phyloP scores from a whole-genome alignment of 1,284 basidiomycete genomes.

The Chalciporus sp. region DNA sequence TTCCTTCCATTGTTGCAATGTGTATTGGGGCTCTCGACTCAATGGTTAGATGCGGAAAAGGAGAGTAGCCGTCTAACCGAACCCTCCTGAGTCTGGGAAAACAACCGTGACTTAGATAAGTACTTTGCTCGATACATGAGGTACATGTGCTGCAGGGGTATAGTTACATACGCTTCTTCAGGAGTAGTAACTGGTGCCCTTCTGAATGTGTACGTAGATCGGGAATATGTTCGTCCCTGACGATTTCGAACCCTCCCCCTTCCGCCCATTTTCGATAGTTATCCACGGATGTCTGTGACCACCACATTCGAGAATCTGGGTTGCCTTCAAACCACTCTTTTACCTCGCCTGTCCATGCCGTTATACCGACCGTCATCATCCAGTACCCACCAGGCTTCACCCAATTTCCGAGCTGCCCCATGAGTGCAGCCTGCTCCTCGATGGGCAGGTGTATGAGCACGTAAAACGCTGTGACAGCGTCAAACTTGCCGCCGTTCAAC shows the following conservation, averaged over 20 bases:
- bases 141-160: conserved; percentile 1
- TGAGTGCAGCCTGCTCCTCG: conserved; percentile 6
- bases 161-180: conserved; percentile 9
- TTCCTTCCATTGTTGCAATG: conserved; percentile 17
- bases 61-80: background rate
- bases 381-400: conserved; percentile 6
- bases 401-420: conserved; percentile 24
- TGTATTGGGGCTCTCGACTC: background rate
- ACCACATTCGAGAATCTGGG: conserved; percentile 8
- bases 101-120: background rate
- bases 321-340: conserved; percentile 1
- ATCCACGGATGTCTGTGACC: conserved; percentile 8
- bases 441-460: conserved; percentile 12
- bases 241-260: conserved; percentile 10
- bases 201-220: conserved; percentile 1
- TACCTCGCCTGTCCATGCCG: conserved; percentile 3
- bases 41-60: background rate
- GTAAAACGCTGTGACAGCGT: conserved; percentile 7
- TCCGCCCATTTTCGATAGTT: conserved; percentile 8
- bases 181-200: conserved; percentile 8
- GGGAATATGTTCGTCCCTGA: conserved; percentile 11
- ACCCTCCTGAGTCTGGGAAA: background rate
- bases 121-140: conserved; percentile 9
- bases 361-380: conserved; percentile 14
- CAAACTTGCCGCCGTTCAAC: background rate